These are phyloP conservation scores for Conringia planisiliqua DNA, from an alignment of 345 rosid genomes.

Conservation along the genomic window DNA sequence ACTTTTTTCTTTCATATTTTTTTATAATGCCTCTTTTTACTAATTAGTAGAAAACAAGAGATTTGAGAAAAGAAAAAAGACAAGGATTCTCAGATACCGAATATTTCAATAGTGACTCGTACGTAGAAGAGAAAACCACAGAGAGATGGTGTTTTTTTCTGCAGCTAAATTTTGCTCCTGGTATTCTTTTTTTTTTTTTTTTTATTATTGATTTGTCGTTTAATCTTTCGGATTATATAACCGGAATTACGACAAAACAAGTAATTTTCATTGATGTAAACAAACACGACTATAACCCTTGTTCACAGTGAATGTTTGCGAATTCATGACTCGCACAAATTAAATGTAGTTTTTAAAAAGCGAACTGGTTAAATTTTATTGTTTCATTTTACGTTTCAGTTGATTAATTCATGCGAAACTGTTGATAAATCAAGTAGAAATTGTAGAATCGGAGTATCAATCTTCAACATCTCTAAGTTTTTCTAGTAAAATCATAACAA, in stretches of 20 bases:
- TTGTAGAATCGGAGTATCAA: not conserved
- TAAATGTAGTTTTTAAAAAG: not conserved
- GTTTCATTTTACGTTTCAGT: not conserved
- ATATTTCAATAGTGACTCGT: not conserved
- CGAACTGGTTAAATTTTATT: not conserved
- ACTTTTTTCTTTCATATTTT: too few relatives aligned
- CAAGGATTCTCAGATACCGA: not conserved
- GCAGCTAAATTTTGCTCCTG: not conserved
- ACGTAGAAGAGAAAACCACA: not conserved
- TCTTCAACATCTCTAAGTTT: not conserved
- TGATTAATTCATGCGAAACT: not conserved
- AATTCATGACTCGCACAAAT: not conserved
- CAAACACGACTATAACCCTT: not conserved
- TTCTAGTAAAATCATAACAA: not conserved
- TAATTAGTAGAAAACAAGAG: not conserved
- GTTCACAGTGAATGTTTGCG: not conserved
- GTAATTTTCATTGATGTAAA: not conserved
- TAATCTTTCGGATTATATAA: not conserved
- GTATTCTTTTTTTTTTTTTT: not conserved
- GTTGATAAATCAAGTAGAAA: not conserved
- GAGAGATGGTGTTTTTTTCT: not conserved
- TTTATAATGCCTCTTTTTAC: too few relatives aligned
- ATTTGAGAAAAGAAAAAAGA: not conserved
- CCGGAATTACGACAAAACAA: not conserved
- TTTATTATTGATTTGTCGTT: not conserved